Base-by-base conservation (phyloP, 2,329 filamentous ascomycete genomes). In the Colletotrichum sp. region DNA sequence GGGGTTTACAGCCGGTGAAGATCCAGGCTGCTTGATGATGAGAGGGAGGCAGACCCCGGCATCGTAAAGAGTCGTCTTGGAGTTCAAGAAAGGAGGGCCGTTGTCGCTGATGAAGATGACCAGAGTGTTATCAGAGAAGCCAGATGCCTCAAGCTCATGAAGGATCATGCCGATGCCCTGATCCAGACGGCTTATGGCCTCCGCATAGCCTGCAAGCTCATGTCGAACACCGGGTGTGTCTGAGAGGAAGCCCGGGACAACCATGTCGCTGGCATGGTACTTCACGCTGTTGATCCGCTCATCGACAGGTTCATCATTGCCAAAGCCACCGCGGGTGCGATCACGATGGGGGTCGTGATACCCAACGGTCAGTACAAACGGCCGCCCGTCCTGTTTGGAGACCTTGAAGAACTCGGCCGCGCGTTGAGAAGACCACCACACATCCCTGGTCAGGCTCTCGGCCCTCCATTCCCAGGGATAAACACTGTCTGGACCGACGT, bases 61-160 rank as follows among this genome's bases (percentile, higher is more conserved):
- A 68, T 89, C 87, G 77, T 86, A 90, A 0, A 90, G 80, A 0
- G 87, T 89, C 1, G 87, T 89, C 78, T 89, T 89, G 10, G 88
- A 89, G 79, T 90, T 89, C 75, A 89, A 78, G 75, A 90, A 89
- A 0, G 87, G 87, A 1, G 87, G 83, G 1, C 88, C 87, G 52
- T 89, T 89, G 71, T 90, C 87, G 74, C 86, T 88, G 5, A 87
- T 77, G 71, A 90, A 88, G 6, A 89, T 77, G 4, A 89, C 84
- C 14, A 89, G 76, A 0, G 87, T 89, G 36, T 81, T 75, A 68
- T 88, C 87, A 30, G 87, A 77, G 5, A 61, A 24, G 3, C 59
- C 55, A 26, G 55, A 59, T 14, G 55, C 55, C 1, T 59, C 55
- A 24, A 59, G 55, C 55, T 59, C 55, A 3, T 34, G 14, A 16